Evolutionary conservation across 108 stramenopile species (phyloP).

Genomic region (Skeletonema grethae): DNA sequence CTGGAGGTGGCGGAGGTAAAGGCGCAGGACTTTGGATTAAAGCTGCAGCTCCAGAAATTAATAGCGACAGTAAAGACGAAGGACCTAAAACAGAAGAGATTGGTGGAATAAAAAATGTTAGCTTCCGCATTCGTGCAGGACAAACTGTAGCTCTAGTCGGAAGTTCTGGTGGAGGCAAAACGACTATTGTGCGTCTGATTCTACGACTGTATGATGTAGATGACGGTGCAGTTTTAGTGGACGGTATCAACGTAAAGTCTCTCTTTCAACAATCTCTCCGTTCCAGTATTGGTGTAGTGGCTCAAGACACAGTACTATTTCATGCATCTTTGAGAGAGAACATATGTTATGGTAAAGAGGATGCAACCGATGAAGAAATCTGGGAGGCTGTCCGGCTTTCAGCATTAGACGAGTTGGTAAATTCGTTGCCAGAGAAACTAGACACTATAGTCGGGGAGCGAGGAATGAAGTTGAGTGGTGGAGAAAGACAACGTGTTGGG

Average conservation of each 20-base stretch:
- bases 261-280: constrained; percentile 55
- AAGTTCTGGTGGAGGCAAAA: constrained; percentile 68
- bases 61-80: constrained; percentile 5
- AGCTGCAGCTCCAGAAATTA: not conserved
- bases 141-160: constrained; percentile 44
- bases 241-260: constrained; percentile 61
- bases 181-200: constrained; percentile 65
- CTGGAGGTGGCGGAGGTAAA: constrained; percentile 15
- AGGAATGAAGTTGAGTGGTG: constrained; percentile 84
- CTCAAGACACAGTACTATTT: constrained; percentile 84
- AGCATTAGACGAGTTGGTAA: constrained; percentile 42
- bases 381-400: constrained; percentile 43
- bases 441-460: constrained; percentile 84
- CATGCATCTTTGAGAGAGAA: constrained; percentile 71
- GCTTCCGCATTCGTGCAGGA: constrained; percentile 40
- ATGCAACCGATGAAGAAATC: constrained; percentile 62
- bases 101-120: constrained; percentile 36
- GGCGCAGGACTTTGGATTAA: constrained; percentile 26
- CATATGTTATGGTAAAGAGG: constrained; percentile 60
- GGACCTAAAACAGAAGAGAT: constrained; percentile 16
- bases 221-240: constrained; percentile 59
- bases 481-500: constrained; percentile 82
- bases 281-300: constrained; percentile 67
- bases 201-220: constrained; percentile 65
- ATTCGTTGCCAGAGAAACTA: constrained; percentile 61